Evolutionary conservation across 192 early-diverging fungal genomes (phyloP).

Genomic region (Geranomyces variabilis): DNA sequence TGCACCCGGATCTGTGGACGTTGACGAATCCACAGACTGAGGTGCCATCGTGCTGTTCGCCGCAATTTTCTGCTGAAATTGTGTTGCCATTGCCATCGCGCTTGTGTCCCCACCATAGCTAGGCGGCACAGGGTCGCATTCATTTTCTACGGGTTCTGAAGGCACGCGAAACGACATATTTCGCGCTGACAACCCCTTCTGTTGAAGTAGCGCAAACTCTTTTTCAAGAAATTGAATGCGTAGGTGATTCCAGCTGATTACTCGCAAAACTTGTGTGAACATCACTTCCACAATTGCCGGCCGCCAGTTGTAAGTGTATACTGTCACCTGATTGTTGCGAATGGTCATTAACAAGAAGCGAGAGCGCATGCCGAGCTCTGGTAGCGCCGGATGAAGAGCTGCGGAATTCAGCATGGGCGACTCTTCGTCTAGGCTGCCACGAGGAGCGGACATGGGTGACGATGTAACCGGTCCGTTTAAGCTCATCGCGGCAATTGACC

Average conservation of each 20-base stretch:
- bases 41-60: not conserved
- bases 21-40: not conserved
- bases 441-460: too few species aligned
- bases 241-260: conserved; percentile 57
- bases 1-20: not conserved
- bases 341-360: conserved; percentile 49
- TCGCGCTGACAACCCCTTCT: not conserved
- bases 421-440: conserved; percentile 34
- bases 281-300: conserved; percentile 35
- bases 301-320: conserved; percentile 50
- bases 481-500: not conserved
- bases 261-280: conserved; percentile 42
- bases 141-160: not conserved
- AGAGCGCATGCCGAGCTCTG: conserved; percentile 35
- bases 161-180: conserved; percentile 4
- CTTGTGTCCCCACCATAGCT: conserved; percentile 25
- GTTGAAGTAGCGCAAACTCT: conserved; percentile 20
- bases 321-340: conserved; percentile 29
- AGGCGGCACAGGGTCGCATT: not conserved
- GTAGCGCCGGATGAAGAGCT: conserved; percentile 29
- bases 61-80: conserved; percentile 17
- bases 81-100: conserved; percentile 27
- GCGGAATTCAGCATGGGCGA: conserved; percentile 33
- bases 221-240: conserved; percentile 48
- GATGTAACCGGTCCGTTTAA: too few species aligned